Conservation (phyloP, 352 stramenopile genomes). For the Globisporangium recalcitrans region DNA sequence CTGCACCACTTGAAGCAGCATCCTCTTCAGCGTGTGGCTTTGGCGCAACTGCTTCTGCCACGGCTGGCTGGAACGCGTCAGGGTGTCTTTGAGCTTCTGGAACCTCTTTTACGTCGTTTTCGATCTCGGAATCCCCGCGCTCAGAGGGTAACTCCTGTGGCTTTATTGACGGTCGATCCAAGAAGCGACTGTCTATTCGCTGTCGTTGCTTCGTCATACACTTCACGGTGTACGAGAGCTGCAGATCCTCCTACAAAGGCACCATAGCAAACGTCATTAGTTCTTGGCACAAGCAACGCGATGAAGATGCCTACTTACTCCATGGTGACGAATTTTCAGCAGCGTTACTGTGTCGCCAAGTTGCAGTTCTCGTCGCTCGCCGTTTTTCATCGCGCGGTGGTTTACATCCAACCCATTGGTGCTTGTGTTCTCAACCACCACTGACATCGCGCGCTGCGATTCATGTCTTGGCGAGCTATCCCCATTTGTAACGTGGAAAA, state of each 20-base stretch:
- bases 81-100: not conserved
- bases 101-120: not conserved
- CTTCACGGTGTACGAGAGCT: constrained; percentile 37
- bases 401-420: constrained; percentile 69
- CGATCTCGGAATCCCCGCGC: not conserved
- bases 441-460: constrained; percentile 29
- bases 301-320: constrained; percentile 25
- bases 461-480: constrained; percentile 13
- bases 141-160: constrained; percentile 3
- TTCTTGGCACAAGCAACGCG: not conserved
- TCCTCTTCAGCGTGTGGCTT: not conserved
- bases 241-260: constrained; percentile 36
- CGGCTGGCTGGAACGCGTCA: not conserved
- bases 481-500: constrained; percentile 45
- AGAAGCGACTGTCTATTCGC: not conserved
- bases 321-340: constrained; percentile 38
- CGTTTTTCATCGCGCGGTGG: constrained; percentile 40
- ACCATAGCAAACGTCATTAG: not conserved
- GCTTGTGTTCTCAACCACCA: constrained; percentile 65
- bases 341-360: constrained; percentile 55
- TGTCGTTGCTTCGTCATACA: constrained; percentile 8
- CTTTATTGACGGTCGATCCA: constrained; percentile 17
- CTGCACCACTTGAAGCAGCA: not conserved
- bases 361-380: constrained; percentile 37
- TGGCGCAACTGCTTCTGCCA: not conserved